Conservation (phyloP, 306 rosid species). For the Trichosanthes cucumerina region DNA sequence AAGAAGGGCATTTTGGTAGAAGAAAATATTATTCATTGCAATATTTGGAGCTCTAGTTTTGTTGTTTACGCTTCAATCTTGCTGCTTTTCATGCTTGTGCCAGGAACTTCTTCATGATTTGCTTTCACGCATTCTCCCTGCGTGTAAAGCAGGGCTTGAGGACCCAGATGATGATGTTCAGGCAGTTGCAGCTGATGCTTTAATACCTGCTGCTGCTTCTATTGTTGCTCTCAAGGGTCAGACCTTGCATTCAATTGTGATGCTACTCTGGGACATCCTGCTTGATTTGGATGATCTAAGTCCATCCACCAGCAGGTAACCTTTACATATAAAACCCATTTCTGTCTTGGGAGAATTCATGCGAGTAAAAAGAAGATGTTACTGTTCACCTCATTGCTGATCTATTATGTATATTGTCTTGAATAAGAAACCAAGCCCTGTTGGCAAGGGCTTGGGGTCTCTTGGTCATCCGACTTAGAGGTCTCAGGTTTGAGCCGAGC, state of each 20-base stretch:
- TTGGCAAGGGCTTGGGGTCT: no score
- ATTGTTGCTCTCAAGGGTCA: conserved; percentile 73
- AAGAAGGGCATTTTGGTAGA: background rate
- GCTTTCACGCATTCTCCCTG: conserved; percentile 82
- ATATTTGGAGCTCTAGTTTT: background rate
- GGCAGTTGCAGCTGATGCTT: conserved; percentile 98
- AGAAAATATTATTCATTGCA: background rate
- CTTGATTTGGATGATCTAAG: conserved; percentile 99
- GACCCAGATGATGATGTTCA: conserved; percentile 98
- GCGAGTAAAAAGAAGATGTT: background rate
- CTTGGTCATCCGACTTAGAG: no score
- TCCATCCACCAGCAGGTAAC: conserved; percentile 97
- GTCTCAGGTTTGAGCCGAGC: no score
- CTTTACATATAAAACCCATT: background rate
- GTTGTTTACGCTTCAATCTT: conserved; percentile 9
- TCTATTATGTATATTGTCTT: background rate
- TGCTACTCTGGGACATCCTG: conserved; percentile 89
- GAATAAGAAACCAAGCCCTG: background rate
- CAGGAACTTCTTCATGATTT: conserved; percentile 85
- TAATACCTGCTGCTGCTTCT: conserved; percentile 77
- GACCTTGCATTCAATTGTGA: conserved; percentile 71
- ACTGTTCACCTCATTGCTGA: background rate
- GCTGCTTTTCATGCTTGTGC: conserved; percentile 21
- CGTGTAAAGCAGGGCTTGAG: conserved; percentile 90
- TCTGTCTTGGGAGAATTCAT: background rate